These are phyloP conservation scores for Strobilomyces echinocephalus DNA, from an alignment of 768 basidiomycete genomes.

Conservation along the genomic window DNA sequence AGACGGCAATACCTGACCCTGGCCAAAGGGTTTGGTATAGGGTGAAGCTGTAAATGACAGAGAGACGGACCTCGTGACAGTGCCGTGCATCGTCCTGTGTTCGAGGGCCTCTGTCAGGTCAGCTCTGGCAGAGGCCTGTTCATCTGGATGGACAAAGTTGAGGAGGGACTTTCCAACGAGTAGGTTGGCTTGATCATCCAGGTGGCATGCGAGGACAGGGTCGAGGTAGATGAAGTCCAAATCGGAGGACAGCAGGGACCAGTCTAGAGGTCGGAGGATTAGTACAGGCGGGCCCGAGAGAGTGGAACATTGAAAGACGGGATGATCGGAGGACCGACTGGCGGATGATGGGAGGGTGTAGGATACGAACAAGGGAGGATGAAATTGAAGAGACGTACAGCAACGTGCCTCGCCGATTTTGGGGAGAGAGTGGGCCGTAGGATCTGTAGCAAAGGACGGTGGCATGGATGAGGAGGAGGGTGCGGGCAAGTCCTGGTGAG, in stretches of 20 bases:
- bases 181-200: slow-evolving; percentile 62
- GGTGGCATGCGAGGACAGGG: slow-evolving; percentile 70
- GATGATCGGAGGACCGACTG: slow-evolving; percentile 24
- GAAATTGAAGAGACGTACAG: slow-evolving; percentile 46
- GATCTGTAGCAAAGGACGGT: slow-evolving; percentile 33
- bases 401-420: slow-evolving; percentile 71
- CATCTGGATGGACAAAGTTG: slow-evolving; percentile 80
- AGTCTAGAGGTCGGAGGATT: slow-evolving; percentile 46
- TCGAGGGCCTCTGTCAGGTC: slow-evolving; percentile 74
- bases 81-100: slow-evolving; percentile 73
- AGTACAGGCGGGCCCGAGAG: slow-evolving; percentile 16
- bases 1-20: slow-evolving; percentile 80
- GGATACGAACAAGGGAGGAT: slow-evolving; percentile 5
- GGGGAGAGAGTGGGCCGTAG: slow-evolving; percentile 37
- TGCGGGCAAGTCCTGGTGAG: slow-evolving; percentile 30
- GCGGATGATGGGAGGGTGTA: slow-evolving; percentile 2
- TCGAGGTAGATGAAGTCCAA: slow-evolving; percentile 80
- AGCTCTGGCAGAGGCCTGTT: slow-evolving; percentile 65
- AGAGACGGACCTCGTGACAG: slow-evolving; percentile 62
- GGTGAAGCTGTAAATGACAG: slow-evolving; percentile 8
- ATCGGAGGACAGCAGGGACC: slow-evolving; percentile 73
- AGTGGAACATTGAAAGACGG: slow-evolving; percentile 8
- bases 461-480: slow-evolving; percentile 26
- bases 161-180: slow-evolving; percentile 70
- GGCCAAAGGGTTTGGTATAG: slow-evolving; percentile 21